Percentiles rank a stretch among this genome's conserved stretches.
These are phyloP conservation scores for Podila epicladia DNA, from an alignment of 192 early-diverging fungal genomes.

Conservation along the genomic window DNA sequence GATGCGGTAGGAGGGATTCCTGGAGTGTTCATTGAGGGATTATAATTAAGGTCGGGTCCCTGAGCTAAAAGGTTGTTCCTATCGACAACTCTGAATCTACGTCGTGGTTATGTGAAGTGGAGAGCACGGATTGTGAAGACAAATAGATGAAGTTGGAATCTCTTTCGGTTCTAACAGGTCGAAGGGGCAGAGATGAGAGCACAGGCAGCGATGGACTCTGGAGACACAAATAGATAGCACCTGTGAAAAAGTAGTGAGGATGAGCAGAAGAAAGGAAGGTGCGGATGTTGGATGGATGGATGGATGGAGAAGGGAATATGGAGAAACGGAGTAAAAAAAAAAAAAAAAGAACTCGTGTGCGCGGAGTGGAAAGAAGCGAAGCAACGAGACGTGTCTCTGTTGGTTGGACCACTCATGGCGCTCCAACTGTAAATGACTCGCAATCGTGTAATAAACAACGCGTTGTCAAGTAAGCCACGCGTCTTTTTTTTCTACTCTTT, in stretches of 20 bases:
- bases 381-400: not conserved
- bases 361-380: not conserved
- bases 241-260: not conserved
- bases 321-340: not conserved
- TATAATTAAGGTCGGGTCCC: not conserved
- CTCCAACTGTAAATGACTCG: no score
- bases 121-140: no score
- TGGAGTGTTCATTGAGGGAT: not conserved
- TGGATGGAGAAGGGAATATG: not conserved
- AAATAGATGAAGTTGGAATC: no score
- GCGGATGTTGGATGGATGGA: slow-evolving; percentile 8
- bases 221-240: not conserved
- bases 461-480: no score
- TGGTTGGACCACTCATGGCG: not conserved
- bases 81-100: no score
- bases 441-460: no score
- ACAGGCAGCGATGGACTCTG: no score
- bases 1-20: not conserved
- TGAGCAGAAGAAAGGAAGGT: not conserved
- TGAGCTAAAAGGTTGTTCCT: not conserved
- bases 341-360: not conserved
- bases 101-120: no score
- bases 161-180: no score
- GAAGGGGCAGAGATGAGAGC: no score
- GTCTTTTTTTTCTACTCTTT: no score